These are phyloP conservation scores for Podospora comata DNA, from an alignment of 495 filamentous ascomycete species.

Conservation along the genomic window DNA sequence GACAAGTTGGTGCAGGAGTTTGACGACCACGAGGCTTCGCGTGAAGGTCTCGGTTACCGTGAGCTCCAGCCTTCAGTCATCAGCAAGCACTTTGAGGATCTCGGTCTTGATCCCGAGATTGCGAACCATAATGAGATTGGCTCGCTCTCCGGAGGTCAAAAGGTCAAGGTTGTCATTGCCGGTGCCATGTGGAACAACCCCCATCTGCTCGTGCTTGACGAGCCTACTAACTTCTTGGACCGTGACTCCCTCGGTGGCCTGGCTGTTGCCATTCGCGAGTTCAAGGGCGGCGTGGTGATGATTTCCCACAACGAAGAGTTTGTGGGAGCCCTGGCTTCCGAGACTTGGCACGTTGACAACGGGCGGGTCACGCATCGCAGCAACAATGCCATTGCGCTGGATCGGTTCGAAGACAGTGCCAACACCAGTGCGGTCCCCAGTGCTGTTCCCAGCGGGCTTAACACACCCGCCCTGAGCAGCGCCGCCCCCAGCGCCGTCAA, in stretches of 20 bases:
- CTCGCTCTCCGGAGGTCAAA: conserved; percentile 96
- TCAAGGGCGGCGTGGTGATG: conserved; percentile 96
- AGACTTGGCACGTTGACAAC: conserved; percentile 91
- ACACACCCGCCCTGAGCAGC: conserved; percentile 35
- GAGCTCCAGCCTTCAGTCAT: conserved; percentile 89
- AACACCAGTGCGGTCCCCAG: conserved; percentile 41
- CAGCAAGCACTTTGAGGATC: conserved; percentile 95
- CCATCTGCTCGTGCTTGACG: conserved; percentile 94
- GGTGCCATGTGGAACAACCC: conserved; percentile 99
- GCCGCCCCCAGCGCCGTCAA: conserved; percentile 65
- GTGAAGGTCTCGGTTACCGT: conserved; percentile 95
- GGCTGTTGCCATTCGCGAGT: conserved; percentile 94
- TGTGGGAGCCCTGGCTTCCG: conserved; percentile 86
- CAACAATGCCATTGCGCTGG: conserved; percentile 63
- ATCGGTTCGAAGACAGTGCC: conserved; percentile 75
- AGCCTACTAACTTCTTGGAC: conserved; percentile 98
- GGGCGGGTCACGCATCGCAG: conserved; percentile 83
- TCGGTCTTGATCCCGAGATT: conserved; percentile 94
- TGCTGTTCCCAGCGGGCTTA: conserved; percentile 50
- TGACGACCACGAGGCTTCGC: conserved; percentile 95
- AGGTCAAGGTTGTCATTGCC: conserved; percentile 98
- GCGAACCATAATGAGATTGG: conserved; percentile 98
- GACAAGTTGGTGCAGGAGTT: conserved; percentile 95
- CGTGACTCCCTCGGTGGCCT: conserved; percentile 94
- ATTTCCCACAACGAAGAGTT: conserved; percentile 99